Evolutionary conservation across 225 moss, liverwort and hornwort genomes (phyloP), one percentile per base, ranked within the genome.

Genomic region (Physcomitrellopsis africana): DNA sequence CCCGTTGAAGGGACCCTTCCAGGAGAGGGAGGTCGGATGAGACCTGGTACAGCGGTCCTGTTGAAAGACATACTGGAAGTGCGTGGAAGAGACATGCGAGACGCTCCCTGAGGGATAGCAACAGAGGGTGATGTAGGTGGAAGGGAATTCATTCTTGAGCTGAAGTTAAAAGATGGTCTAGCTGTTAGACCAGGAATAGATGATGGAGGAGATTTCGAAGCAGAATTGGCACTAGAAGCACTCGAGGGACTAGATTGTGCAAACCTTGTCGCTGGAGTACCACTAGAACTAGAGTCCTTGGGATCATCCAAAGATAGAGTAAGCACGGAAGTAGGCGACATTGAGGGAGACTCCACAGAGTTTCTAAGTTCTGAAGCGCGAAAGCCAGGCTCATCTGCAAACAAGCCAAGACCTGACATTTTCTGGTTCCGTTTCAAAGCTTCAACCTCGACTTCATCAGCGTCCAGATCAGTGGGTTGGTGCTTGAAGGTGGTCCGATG

Each of bases 1-100:
- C 76, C 71, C 43, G 72, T 56, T 32, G 73, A 75, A 43, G 67
- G 26, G 32, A 68, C 72, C 60, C 81, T 79, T 81, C 81, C 81
- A 76, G 79, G 81, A 65, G 89, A 82, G 63, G 89, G 88, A 69
- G 84, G 82, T 73, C 80, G 84, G 72, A 80, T 79, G 18, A 87
- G 82, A 45, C 82, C 81, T 22, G 85, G 83, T 53, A 83, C 74
- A 66, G 82, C 66, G 68, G 83, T 65, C 52, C 77, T 76, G 53
- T 43, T 85, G 15, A 86, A 62, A 24, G 87, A 74, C 23, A 84
- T 26, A 68, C 74, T 82, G 63, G 53, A 67, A 27, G 75, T 59
- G 45, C 84, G 78, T 42, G 75, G 80, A 60, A 22, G 26, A 59
- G 77, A 0, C 68, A 54, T 24, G 69, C 76, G 86, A 75, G 82